Conservation (phyloP, 169 alveolate genomes). For the Plasmodium gaboni region DNA sequence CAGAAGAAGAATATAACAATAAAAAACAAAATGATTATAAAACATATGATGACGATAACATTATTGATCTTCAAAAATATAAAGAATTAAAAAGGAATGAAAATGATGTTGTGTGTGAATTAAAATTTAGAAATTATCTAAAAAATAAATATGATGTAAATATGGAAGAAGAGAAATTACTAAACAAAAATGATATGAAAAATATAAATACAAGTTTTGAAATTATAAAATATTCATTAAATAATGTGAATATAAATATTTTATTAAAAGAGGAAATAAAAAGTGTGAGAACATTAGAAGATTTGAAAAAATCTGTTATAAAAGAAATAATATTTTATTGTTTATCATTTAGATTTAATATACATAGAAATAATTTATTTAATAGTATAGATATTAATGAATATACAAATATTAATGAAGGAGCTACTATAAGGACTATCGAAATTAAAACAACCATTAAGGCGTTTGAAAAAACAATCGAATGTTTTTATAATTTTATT, state of each 20-base stretch:
- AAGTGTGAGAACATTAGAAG: slow-evolving; percentile 58
- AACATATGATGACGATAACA: slow-evolving; percentile 38
- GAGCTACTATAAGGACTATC: slow-evolving; percentile 60
- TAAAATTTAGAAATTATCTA: slow-evolving; percentile 33
- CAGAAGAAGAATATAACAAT: not conserved
- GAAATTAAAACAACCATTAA: slow-evolving; percentile 60
- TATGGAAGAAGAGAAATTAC: slow-evolving; percentile 60
- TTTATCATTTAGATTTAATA: slow-evolving; percentile 75
- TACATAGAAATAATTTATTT: slow-evolving; percentile 72
- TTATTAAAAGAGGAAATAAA: slow-evolving; percentile 73
- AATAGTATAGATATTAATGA: slow-evolving; percentile 78
- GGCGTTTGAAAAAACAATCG: slow-evolving; percentile 33
- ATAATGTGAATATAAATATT: slow-evolving; percentile 75
- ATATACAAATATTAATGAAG: slow-evolving; percentile 80
- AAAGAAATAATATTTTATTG: slow-evolving; percentile 82
- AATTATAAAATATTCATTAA: slow-evolving; percentile 54
- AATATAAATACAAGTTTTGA: slow-evolving; percentile 53
- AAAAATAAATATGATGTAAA: slow-evolving; percentile 35
- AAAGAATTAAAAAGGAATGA: slow-evolving; percentile 30
- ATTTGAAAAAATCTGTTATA: slow-evolving; percentile 77
- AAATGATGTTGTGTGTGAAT: slow-evolving; percentile 40
- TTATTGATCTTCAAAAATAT: slow-evolving; percentile 38
- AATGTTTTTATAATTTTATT: slow-evolving; percentile 36
- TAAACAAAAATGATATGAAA: slow-evolving; percentile 39
- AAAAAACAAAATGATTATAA: not conserved